These are phyloP conservation scores for Thinopyrum elongatum DNA, from an alignment of 176 grass and related monocot genomes.

Conservation along the genomic window DNA sequence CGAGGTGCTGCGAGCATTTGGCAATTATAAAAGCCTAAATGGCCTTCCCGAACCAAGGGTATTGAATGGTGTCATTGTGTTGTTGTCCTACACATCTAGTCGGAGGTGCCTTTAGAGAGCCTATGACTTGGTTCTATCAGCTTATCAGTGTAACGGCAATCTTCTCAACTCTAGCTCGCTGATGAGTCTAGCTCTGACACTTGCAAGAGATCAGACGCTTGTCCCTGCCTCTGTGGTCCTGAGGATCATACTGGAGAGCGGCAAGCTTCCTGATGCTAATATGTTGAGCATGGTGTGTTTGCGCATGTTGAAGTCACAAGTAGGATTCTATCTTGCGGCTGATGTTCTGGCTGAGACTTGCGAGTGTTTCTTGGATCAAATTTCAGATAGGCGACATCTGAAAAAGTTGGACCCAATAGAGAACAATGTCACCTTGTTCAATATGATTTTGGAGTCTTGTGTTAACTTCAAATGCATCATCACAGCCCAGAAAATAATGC, in stretches of 20 bases:
- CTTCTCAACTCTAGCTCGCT: constrained; percentile 46
- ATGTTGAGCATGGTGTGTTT: constrained; percentile 62
- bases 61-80: constrained; percentile 50
- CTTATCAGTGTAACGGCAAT: constrained; percentile 43
- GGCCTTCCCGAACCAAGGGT: constrained; percentile 53
- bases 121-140: constrained; percentile 51
- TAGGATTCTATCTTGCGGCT: constrained; percentile 61
- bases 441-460: constrained; percentile 79
- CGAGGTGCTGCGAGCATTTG: constrained; percentile 62
- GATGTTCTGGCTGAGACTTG: constrained; percentile 69
- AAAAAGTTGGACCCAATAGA: constrained; percentile 49
- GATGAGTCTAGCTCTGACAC: constrained; percentile 50
- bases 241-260: constrained; percentile 56
- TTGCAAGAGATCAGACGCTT: constrained; percentile 64
- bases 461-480: constrained; percentile 63
- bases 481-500: constrained; percentile 65
- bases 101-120: constrained; percentile 69
- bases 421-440: constrained; percentile 60
- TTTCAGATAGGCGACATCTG: constrained; percentile 37
- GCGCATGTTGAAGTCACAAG: constrained; percentile 68
- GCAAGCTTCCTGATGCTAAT: constrained; percentile 63
- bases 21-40: constrained; percentile 60
- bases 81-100: constrained; percentile 51
- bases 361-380: constrained; percentile 44
- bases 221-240: constrained; percentile 54